phyloP scores from a whole-genome alignment of 2,329 filamentous ascomycete genomes.

The Diaporthe australafricana region DNA sequence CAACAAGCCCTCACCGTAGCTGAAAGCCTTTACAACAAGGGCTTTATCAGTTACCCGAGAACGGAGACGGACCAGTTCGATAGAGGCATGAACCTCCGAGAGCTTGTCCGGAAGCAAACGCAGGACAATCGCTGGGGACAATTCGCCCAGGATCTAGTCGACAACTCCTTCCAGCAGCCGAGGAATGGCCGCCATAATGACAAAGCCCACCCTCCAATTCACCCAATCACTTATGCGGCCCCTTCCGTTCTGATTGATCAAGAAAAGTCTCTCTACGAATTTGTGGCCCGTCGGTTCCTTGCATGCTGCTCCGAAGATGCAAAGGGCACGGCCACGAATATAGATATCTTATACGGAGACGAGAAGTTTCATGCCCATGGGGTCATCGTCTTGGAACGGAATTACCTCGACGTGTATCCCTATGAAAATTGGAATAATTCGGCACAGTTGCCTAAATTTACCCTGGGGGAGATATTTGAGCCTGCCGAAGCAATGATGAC shows the following conservation, averaged over 20 bases:
- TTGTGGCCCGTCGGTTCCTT: slow-evolving; percentile 90
- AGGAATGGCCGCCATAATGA: slow-evolving; percentile 90
- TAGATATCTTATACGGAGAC: slow-evolving; percentile 85
- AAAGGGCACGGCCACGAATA: slow-evolving; percentile 84
- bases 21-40: slow-evolving; percentile 89
- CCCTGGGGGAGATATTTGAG: slow-evolving; percentile 83
- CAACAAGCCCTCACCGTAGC: slow-evolving; percentile 90
- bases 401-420: slow-evolving; percentile 94
- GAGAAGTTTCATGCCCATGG: slow-evolving; percentile 87
- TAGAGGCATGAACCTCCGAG: slow-evolving; percentile 84
- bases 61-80: slow-evolving; percentile 98
- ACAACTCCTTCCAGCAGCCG: slow-evolving; percentile 84
- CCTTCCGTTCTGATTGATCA: slow-evolving; percentile 71
- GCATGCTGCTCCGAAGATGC: slow-evolving; percentile 97
- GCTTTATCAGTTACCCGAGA: slow-evolving; percentile 96
- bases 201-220: slow-evolving; percentile 96
- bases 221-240: slow-evolving; percentile 88
- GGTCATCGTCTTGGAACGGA: slow-evolving; percentile 85
- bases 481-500: slow-evolving; percentile 90
- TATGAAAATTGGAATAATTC: slow-evolving; percentile 98
- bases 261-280: slow-evolving; percentile 88
- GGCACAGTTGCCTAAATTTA: slow-evolving; percentile 83
- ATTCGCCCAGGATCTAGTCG: slow-evolving; percentile 80
- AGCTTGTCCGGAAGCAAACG: slow-evolving; percentile 85
- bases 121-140: slow-evolving; percentile 81